Conservation (phyloP, 73 alveolate species). For the Tetrahymena thermophila region DNA sequence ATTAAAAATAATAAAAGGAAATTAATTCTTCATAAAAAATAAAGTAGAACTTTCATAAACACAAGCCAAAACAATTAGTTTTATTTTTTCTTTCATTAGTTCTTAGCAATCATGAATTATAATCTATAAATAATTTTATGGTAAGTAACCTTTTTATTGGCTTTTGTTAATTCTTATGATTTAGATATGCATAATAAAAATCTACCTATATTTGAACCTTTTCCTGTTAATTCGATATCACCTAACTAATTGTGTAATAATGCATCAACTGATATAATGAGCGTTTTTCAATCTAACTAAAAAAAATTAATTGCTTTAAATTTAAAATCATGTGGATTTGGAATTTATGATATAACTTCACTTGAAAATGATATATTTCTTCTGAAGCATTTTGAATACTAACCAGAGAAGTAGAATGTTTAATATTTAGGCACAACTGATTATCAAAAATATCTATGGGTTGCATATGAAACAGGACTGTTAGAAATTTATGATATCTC, state of each 20-base stretch:
- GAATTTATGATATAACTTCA: neutral
- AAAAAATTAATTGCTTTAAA: neutral
- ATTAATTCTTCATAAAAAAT: no score
- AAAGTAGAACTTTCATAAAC: no score
- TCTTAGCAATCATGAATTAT: no score
- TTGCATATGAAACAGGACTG: neutral
- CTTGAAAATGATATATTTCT: neutral
- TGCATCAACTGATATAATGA: neutral
- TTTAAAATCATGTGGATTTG: neutral
- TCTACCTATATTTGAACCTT: neutral
- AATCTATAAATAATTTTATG: no score
- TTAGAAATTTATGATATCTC: neutral
- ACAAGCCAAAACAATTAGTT: no score
- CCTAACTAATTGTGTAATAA: neutral
- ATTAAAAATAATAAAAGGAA: no score
- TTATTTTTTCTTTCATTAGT: no score
- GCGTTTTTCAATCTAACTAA: neutral
- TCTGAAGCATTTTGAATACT: neutral
- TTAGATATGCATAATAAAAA: no score
- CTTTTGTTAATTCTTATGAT: neutral
- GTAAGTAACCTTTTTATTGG: no score
- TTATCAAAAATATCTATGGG: neutral
- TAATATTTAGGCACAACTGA: neutral
- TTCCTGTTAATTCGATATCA: neutral
- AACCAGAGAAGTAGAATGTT: neutral